phyloP scores from a whole-genome alignment of 2,329 filamentous ascomycete species.

The Monosporascus sp. region DNA sequence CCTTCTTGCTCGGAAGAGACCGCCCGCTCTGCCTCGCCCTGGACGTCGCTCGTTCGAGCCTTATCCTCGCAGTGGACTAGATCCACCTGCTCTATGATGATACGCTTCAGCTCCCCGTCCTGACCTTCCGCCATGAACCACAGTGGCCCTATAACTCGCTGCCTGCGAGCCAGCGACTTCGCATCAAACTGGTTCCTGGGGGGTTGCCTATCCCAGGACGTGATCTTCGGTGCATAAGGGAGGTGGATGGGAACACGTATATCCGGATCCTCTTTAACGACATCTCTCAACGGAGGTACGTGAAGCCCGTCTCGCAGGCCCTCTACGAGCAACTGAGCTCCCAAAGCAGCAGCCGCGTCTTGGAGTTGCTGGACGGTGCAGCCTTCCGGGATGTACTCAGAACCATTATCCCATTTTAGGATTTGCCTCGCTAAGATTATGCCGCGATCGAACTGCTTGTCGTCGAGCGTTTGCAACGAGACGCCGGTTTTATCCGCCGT shows the following conservation, averaged over 20 bases:
- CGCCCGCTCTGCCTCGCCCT: not conserved
- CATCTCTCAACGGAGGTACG: slow-evolving; percentile 46
- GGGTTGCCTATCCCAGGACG: slow-evolving; percentile 51
- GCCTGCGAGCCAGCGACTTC: slow-evolving; percentile 50
- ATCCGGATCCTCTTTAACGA: slow-evolving; percentile 12
- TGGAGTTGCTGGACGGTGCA: slow-evolving; percentile 48
- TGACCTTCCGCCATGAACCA: slow-evolving; percentile 49
- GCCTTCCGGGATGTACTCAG: slow-evolving; percentile 32
- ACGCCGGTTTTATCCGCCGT: slow-evolving; percentile 62
- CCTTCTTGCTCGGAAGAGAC: not conserved
- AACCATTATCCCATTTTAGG: slow-evolving; percentile 34
- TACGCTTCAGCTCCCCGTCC: slow-evolving; percentile 23
- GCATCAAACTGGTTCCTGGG: slow-evolving; percentile 41
- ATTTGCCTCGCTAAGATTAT: slow-evolving; percentile 60
- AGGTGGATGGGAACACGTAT: slow-evolving; percentile 19
- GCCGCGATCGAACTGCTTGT: slow-evolving; percentile 72
- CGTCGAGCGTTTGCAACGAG: slow-evolving; percentile 81
- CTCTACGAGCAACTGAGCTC: slow-evolving; percentile 65
- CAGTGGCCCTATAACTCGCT: slow-evolving; percentile 58
- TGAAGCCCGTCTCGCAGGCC: slow-evolving; percentile 61
- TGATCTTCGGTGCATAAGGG: slow-evolving; percentile 70
- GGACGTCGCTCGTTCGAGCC: not conserved
- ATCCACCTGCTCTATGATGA: slow-evolving; percentile 34
- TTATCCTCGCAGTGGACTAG: not conserved
- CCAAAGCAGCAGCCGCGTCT: slow-evolving; percentile 54